Base-by-base conservation (phyloP, 1,139 yeast species). In the Sugiyamaella xylanicola region DNA sequence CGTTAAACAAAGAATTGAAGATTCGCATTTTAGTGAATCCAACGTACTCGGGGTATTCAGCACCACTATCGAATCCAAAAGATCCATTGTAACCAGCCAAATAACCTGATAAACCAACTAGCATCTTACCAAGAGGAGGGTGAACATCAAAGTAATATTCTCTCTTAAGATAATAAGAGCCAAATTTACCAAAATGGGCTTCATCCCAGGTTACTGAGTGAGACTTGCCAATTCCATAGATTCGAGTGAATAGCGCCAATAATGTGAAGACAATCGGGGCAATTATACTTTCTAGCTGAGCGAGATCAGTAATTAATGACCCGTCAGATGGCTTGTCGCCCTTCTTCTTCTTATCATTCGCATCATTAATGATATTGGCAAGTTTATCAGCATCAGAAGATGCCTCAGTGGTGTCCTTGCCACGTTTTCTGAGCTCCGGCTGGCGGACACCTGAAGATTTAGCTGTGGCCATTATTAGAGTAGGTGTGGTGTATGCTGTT, bases 121-220 rank as follows among this genome's bases (percentile, higher is more conserved):
- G 80, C 97, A 95, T 91, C 74, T 95, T 95, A 39, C 98, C 99
- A 66, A 95, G 81, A 1, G 99, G 99, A 53, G 99, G 99, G 72
- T 93, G 99, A 57, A 93, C 99, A 74, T 93, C 99, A 70, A 91
- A 97, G 56, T 63, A 66, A 48, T 69, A 71, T 40, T 71, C 71
- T 29, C 72, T 77, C 59, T 71, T 68, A 35, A 70, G 63, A 58
- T 70, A 71, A 56, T 70, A 72, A 9, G 77, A 68, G 16, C 77
- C 78, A 56, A 75, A 75, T 63, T 83, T 82, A 13, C 86, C 87
- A 73, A 87, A 87, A 75, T 89, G 97, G 7, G 97, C 97, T 69
- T 90, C 97, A 72, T 92, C 99, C 99, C 99, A 93, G 7, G 91
- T 85, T 9, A 95, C 97, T 41, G 76, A 72, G 53, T 80, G 73